Base-by-base conservation (phyloP, 371 early-diverging fungal species). In the Mortierella polycephala region DNA sequence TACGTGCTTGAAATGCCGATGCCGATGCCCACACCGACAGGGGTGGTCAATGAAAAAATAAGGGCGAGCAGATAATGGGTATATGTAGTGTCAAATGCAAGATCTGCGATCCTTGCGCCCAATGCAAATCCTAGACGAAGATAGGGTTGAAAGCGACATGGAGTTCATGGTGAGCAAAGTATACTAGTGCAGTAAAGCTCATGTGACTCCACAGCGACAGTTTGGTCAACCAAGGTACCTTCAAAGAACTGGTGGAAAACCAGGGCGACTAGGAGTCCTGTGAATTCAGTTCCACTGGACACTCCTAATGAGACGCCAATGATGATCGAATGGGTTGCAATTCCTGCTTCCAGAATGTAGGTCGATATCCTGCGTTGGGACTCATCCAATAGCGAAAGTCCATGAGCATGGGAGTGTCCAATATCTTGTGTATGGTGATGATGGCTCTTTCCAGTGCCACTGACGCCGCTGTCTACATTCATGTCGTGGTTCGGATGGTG, bases 171-270 rank as follows among this genome's bases (percentile, higher is more conserved):
- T 30, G 30, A 30, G 30, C 4, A 30, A 30, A 30, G n/a, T 30
- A 30, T 1, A 30, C 30, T 2, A 30, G 30, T 30, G 30, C 30
- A 30, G 30, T 30, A 30, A 30, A 30, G 30, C 30, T 30, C 30
- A 1, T 30, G 30, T 30, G 30, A 30, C 4, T 30, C 30, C 30
- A 30, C 1, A 30, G 30, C 30, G 30, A 30, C 30, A 30, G 30
- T 30, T 4, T 30, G 30, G 4, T 30, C 30, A 30, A 30, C 30
- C 30, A 4, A 30, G 30, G 30, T 77, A 49, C 96, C 96, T 84
- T 96, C 96, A 75, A 95, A 94, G 79, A 94, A 86, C 64, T 74
- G 97, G 82, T 97, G 97, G 84, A 96, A 96, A 7, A 87, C 83
- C 37, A 96, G 82, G 2, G 97, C 96, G 57, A 93, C 81, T 42